phyloP scores from a whole-genome alignment of 2,329 filamentous ascomycete genomes.

The Trichoderma citrinoviride region DNA sequence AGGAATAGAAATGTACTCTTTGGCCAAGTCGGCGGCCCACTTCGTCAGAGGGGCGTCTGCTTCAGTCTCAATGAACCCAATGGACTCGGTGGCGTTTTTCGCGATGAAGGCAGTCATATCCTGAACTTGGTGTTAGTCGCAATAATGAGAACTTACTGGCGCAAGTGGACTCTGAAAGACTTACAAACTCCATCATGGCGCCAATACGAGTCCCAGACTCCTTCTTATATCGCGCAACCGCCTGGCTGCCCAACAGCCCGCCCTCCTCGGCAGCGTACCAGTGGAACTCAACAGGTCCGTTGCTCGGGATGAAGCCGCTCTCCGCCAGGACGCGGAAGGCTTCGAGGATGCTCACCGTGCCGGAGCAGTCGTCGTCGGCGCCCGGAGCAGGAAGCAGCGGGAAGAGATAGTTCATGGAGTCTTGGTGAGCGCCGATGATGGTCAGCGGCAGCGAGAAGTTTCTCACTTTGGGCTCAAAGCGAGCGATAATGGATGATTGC shows the following conservation, averaged over 20 bases:
- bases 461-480: conserved; percentile 48
- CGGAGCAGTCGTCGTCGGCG: conserved; percentile 71
- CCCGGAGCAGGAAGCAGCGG: conserved; percentile 68
- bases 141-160: background rate
- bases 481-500: conserved; percentile 69
- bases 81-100: conserved; percentile 39
- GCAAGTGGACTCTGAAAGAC: conserved; percentile 47
- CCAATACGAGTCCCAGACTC: conserved; percentile 61
- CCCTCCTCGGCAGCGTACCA: conserved; percentile 81
- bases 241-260: conserved; percentile 62
- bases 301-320: conserved; percentile 35
- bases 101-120: conserved; percentile 43
- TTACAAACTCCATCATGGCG: conserved; percentile 65
- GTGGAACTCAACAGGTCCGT: conserved; percentile 64
- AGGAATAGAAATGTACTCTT: conserved; percentile 39
- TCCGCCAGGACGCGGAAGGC: conserved; percentile 63
- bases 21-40: conserved; percentile 35
- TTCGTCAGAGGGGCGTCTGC: conserved; percentile 38
- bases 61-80: conserved; percentile 40
- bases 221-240: conserved; percentile 66
- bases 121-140: conserved; percentile 46
- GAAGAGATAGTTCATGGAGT: conserved; percentile 71
- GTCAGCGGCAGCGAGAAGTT: conserved; percentile 27
- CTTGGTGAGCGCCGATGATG: conserved; percentile 65
- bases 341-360: conserved; percentile 71